Evolutionary conservation across 345 rosid genomes (phyloP).

Genomic region (Citrus reticulata): DNA sequence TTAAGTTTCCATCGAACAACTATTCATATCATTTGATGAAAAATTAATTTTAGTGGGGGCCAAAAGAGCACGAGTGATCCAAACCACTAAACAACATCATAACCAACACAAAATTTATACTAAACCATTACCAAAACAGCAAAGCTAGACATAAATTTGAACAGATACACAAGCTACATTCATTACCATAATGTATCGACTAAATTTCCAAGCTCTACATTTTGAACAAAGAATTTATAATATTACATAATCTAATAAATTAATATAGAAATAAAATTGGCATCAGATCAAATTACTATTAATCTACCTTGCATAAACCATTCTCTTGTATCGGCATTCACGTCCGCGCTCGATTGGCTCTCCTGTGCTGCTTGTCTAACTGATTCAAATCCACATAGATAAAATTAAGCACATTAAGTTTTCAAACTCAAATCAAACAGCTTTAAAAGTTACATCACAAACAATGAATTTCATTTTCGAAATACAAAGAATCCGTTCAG

Average conservation of each 20-base stretch:
- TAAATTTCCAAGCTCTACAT: not conserved
- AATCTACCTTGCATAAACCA: slow-evolving; percentile 77
- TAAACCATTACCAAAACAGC: not conserved
- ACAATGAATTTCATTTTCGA: not conserved
- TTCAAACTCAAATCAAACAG: not conserved
- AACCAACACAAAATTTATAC: not conserved
- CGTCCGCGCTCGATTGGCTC: slow-evolving; percentile 37
- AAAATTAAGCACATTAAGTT: not conserved
- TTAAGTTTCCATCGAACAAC: not conserved
- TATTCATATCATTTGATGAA: not conserved
- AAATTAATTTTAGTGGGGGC: not conserved
- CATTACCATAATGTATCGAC: not conserved
- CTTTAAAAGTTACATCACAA: not conserved
- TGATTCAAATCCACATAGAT: slow-evolving; percentile 11
- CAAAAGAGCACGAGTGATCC: not conserved
- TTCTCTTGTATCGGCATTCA: slow-evolving; percentile 47
- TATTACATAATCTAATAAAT: not conserved
- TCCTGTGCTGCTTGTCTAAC: slow-evolving; percentile 50
- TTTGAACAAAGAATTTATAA: not conserved
- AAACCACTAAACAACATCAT: not conserved
- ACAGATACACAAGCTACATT: not conserved
- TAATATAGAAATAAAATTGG: not conserved
- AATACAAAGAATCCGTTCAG: not conserved
- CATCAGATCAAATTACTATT: not conserved
- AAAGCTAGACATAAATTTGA: not conserved